Evolutionary conservation across 805 yeast species (phyloP), one percentile per base, ranked within the genome.

Genomic region (Zygosaccharomyces pseudorouxii): DNA sequence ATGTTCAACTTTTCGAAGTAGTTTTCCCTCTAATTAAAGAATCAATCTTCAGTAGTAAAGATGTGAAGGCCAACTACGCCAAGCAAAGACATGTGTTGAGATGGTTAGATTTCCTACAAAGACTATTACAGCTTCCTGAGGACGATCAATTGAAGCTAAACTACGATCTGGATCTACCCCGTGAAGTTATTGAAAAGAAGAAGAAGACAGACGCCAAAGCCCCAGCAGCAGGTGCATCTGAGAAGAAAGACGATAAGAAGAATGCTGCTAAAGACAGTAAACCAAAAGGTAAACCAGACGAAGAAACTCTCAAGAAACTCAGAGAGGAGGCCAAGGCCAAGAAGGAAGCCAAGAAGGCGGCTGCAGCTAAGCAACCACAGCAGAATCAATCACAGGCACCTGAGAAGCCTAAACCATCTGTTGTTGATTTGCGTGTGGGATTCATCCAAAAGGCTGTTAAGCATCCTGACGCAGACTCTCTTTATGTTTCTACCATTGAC

Each of bases 391-490:
- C 56, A 31, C 58, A 60, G 29, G 71, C 63, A 39, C 79, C 74
- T 50, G 83, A 76, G 29, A 84, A 86, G 47, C 84, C 92, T 58
- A 76, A 74, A 59, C 97, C 98, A 49, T 79, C 95, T 16, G 74
- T 83, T 77, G 81, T 93, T 65, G 97, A 90, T 67, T 81, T 93
- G 71, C 82, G 95, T 67, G 97, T 93, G 54, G 99, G 99, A 46
- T 89, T 84, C 77, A 93, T 93, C 64, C 89, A 92, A 74, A 93
- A 95, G 75, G 97, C 97, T 46, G 77, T 87, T 64, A 88, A 87
- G 70, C 99, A 93, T 73, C 99, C 99, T 54, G 92, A 93, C 69
- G 99, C 99, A 30, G 99, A 93, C 71, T 78, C 96, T 1, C 76
- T 93, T 61, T 93, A 93, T 68, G 96, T 93, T 49, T 93, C 98